These are phyloP conservation scores for Candida labiduridarum DNA, from an alignment of 1,139 yeast genomes.

Conservation along the genomic window DNA sequence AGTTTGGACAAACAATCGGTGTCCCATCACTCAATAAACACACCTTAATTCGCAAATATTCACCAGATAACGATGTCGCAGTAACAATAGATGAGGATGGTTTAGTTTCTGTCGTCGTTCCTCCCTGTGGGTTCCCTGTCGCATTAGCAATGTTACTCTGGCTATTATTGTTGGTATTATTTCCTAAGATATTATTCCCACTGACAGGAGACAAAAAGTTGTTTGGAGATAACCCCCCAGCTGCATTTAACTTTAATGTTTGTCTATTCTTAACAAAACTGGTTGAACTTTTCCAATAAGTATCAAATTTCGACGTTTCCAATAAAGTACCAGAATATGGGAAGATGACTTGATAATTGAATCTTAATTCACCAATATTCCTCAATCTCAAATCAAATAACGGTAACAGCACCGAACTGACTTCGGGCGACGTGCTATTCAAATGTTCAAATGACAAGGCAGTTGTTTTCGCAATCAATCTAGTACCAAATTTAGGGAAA, in stretches of 20 bases:
- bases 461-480: conserved; percentile 86
- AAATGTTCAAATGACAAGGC: conserved; percentile 60
- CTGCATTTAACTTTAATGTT: conserved; percentile 36
- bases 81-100: conserved; percentile 71
- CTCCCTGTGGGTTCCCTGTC: conserved; percentile 17
- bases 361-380: conserved; percentile 78
- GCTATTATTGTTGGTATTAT: conserved; percentile 7
- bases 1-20: conserved; percentile 77
- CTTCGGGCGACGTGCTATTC: conserved; percentile 48
- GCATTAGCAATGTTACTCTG: conserved; percentile 2
- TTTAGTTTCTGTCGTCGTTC: conserved; percentile 20
- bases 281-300: conserved; percentile 92
- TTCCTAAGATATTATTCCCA: conserved; percentile 14
- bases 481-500: conserved; percentile 92
- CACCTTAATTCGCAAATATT: conserved; percentile 69
- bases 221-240: conserved; percentile 47
- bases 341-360: conserved; percentile 79
- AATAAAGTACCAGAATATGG: conserved; percentile 88
- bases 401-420: conserved; percentile 63
- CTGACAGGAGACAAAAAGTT: conserved; percentile 38
- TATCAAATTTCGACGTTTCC: conserved; percentile 90
- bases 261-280: conserved; percentile 38
- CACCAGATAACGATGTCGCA: conserved; percentile 87
- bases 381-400: conserved; percentile 80
- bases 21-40: conserved; percentile 82